These are phyloP conservation scores for Gentiana macrophylla DNA, from an alignment of 257 asterid genomes.

Conservation along the genomic window DNA sequence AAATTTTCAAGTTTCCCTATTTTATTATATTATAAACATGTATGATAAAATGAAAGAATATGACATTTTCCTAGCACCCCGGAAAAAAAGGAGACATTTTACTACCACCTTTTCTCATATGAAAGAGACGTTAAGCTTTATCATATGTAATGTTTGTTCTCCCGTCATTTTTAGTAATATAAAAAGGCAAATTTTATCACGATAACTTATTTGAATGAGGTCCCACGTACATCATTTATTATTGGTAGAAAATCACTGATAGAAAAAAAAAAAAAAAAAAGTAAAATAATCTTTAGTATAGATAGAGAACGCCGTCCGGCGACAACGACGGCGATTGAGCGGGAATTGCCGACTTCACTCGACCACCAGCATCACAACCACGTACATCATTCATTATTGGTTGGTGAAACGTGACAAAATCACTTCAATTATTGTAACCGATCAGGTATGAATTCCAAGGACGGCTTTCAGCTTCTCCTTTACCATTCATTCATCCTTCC, in stretches of 20 bases:
- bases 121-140: too few species aligned
- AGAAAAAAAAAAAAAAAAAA: not conserved
- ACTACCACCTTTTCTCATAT: too few species aligned
- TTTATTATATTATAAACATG: too few species aligned
- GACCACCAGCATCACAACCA: constrained; percentile 5
- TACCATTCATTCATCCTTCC: not conserved
- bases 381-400: constrained; percentile 1
- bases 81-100: too few species aligned
- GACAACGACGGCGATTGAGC: constrained; percentile 2
- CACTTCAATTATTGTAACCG: not conserved
- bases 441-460: not conserved
- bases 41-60: too few species aligned
- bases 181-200: too few species aligned
- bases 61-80: too few species aligned
- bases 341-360: not conserved
- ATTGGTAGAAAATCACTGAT: constrained; percentile 24
- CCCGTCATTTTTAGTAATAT: too few species aligned
- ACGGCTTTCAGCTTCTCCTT: not conserved
- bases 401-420: constrained; percentile 2
- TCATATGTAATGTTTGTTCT: too few species aligned
- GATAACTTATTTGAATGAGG: too few species aligned
- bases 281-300: not conserved
- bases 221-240: too few species aligned
- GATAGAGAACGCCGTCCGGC: not conserved
- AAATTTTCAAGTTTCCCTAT: too few species aligned